A percentile compares a stretch with the other conserved stretches of the same genome.
Evolutionary conservation across 164 flowering plant genomes (phyloP).

Genomic region (Annona squamosa): DNA sequence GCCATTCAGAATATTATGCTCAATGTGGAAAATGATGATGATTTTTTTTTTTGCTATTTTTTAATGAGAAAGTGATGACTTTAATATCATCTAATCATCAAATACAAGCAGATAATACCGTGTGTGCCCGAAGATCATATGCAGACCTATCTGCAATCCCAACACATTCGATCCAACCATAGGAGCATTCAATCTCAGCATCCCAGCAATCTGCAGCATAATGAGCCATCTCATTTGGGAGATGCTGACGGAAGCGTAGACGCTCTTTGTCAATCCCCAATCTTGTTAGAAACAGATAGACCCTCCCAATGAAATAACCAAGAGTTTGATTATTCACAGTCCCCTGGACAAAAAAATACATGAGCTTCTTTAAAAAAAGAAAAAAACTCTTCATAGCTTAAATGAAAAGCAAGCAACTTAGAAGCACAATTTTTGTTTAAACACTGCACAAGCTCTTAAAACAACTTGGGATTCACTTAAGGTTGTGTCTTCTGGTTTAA

Average conservation of each 20-base stretch:
- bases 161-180: constrained; percentile 99
- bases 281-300: constrained; percentile 70
- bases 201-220: constrained; percentile 99
- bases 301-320: constrained; percentile 93
- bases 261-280: constrained; percentile 87
- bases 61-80: neutral
- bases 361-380: neutral
- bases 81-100: no score
- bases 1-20: neutral
- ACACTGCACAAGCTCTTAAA: no score
- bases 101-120: constrained; percentile 33
- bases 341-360: constrained; percentile 40
- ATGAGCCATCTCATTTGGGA: constrained; percentile 98
- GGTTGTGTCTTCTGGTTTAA: no score
- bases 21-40: no score
- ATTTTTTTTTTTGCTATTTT: no score
- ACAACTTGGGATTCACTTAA: no score
- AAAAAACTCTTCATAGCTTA: no score
- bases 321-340: constrained; percentile 89
- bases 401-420: no score
- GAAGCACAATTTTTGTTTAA: no score
- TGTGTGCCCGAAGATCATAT: constrained; percentile 80
- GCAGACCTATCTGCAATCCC: constrained; percentile 99
- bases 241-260: constrained; percentile 86
- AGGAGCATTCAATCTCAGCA: constrained; percentile 95